Base-by-base conservation (phyloP, 2,329 filamentous ascomycete species). In the Pestalotiopsis fici region DNA sequence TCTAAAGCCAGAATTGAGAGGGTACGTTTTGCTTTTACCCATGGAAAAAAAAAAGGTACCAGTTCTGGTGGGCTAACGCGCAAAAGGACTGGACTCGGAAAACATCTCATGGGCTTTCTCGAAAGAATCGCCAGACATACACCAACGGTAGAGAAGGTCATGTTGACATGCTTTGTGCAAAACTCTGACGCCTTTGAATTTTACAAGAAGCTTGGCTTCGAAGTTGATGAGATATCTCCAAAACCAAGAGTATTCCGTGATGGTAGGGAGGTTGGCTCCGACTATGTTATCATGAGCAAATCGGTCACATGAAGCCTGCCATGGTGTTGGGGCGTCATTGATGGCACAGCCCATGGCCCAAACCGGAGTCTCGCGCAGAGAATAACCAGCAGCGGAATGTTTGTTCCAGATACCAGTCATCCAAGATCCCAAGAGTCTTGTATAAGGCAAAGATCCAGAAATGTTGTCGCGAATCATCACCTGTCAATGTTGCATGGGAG, bases 141-240 rank as follows among this genome's bases (percentile, higher is more conserved):
- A 25, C 81, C 83, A 2, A 81, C 82, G 0, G 82, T 91, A 59
- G 78, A 82, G 25, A 93, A 93, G 78, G 83, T 89, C 59, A 94
- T 94, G 92, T 80, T 94, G 73, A 93, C 91, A 1, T 92, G 91
- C 74, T 94, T 93, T 74, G 78, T 85, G 64, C 83, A 83, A 69
- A 94, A 94, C 74, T 71, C 78, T 37, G 78, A 78, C 2, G 92
- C 86, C 0, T 78, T 86, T 54, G 74, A 71, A 2, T 91, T 93
- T 71, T 94, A 94, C 77, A 77, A 82, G 59, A 86, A 82, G 68
- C 76, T 88, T 13, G 91, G 91, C 0, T 91, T 88, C 73, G 78
- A 70, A 47, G 81, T 78, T 57, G 89, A 91, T 71, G 83, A 82
- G 9, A 85, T 82, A 61, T 89, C 88, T 15, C 89, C 89, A 0